Base-by-base conservation (phyloP, 805 yeast species). In the Saccharomycopsis oosterbeekiorum region DNA sequence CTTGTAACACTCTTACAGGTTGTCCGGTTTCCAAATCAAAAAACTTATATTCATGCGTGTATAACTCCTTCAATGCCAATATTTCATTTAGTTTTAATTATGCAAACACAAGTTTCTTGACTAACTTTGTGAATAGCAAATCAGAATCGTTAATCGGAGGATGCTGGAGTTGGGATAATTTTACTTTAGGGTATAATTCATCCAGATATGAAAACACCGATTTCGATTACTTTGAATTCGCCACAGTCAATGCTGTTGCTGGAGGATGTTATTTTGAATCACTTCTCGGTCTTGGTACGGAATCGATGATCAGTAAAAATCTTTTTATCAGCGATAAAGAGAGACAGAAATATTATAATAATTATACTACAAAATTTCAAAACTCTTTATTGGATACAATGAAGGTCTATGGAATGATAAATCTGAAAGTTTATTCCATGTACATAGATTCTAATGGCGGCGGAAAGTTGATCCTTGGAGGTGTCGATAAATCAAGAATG, bases 141-240 rank as follows among this genome's bases (percentile, higher is more conserved):
- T 58, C 64, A 5, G 39, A 26, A 8, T 42, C 42, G 11, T 24
- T 36, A 19, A 47, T 58, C 17, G 36, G 34, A 14, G 65, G 65
- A 36, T 62, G 65, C 36, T 62, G 65, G 65, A 39, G 61, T 36
- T 62, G 64, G 64, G 65, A 62, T 39, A 62, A 62, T 37, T 51
- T 50, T 26, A 60, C 65, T 2, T 24, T 60, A 15, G 65, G 65
- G 8, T 42, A 47, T 5, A 34, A 14, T 14, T 37, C 37, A 2
- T 56, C 62, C 55, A 43, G 10, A 6, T 56, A 56, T 36, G 55
- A 50, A 15, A 37, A 56, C 11, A 29, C 39, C 14, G 34, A 36
- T 12, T 15, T 60, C 9, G 51, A 24, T n/a, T 62, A 60, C 34
- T 57, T 60, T 42, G 65, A 60, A 37, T 60, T 62, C 40, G 55